Evolutionary conservation across 1,139 yeast species (phyloP), one percentile per base, ranked within the genome.

Genomic region (Saccharomyces hybrid): DNA sequence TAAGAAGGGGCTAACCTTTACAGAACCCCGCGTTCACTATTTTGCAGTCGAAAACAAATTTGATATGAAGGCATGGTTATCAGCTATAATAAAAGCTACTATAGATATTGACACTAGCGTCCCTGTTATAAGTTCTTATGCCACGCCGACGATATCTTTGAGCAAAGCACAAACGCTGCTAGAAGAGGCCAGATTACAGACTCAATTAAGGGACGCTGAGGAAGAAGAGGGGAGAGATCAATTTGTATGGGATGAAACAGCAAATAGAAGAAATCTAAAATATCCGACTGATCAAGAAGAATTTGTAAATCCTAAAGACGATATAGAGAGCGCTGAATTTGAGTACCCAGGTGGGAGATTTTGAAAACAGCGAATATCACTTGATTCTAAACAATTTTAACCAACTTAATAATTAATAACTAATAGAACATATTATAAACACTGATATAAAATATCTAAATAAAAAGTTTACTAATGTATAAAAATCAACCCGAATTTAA

Each of bases 1-100:
- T 59, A 84, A 85, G 61, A 93, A 91, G 71, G 98, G 98, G 0
- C 81, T 95, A 55, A 91, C 96, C 0, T 93, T 95, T 68, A 93
- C 99, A 0, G 96, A 91, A 62, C 99, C 96, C 38, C 88, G 88
- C 62, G 88, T 91, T 2, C 98, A 93, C 65, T 93, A 85, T 70
- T 93, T 95, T 76, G 97, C 98, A 0, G 96, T 90, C 42, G 98
- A 93, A 54, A 79, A 90, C 0, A 81, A 78, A 55, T 96, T 89
- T 50, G 97, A 91, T 59, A 86, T 93, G 96, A 79, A 96, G 65
- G 81, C 79, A 1, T 93, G 99, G 99, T 82, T 91, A 80, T 86
- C 91, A 56, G 96, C 96, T 0, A 75, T 93, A 59, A 90, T 90
- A 83, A 89, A 93, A 57, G 96, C 98, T 0, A 93, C 98, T 0